These are phyloP conservation scores for Peniophora sp. DNA, from an alignment of 1,284 basidiomycete genomes.

Conservation along the genomic window DNA sequence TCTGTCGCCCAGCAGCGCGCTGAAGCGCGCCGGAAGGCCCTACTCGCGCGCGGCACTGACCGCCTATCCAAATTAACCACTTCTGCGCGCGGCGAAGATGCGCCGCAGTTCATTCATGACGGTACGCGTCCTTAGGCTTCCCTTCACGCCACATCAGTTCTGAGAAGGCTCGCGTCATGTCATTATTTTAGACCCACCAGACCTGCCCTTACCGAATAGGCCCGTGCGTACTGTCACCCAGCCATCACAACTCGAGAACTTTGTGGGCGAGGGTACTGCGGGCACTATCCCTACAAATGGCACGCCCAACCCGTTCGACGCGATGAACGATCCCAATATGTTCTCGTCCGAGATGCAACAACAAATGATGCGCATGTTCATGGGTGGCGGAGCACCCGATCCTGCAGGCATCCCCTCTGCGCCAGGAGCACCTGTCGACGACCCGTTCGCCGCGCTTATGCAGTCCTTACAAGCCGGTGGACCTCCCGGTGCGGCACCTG, in stretches of 20 bases:
- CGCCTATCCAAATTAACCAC: constrained; percentile 69
- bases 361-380: constrained; percentile 56
- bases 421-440: constrained; percentile 9
- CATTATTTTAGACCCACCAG: constrained; percentile 34
- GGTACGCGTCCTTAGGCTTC: constrained; percentile 28
- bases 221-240: constrained; percentile 8
- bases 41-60: constrained; percentile 60
- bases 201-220: constrained; percentile 24
- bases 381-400: constrained; percentile 26
- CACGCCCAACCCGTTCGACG: constrained; percentile 12
- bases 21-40: constrained; percentile 68
- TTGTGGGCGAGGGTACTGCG: constrained; percentile 53
- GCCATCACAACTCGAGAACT: constrained; percentile 30
- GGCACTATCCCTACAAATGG: constrained; percentile 36
- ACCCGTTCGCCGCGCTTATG: constrained; percentile 26
- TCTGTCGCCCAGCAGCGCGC: constrained; percentile 46
- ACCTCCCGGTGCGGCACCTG: constrained; percentile 7
- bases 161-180: constrained; percentile 5
- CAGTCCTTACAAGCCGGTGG: constrained; percentile 16
- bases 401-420: not conserved
- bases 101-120: constrained; percentile 46
- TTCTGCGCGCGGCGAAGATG: constrained; percentile 66
- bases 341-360: constrained; percentile 62
- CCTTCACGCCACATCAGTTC: not conserved
- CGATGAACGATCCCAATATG: constrained; percentile 38